Base-by-base conservation (phyloP, 2,329 filamentous ascomycete species). In the Chaetomiaceae sp. region DNA sequence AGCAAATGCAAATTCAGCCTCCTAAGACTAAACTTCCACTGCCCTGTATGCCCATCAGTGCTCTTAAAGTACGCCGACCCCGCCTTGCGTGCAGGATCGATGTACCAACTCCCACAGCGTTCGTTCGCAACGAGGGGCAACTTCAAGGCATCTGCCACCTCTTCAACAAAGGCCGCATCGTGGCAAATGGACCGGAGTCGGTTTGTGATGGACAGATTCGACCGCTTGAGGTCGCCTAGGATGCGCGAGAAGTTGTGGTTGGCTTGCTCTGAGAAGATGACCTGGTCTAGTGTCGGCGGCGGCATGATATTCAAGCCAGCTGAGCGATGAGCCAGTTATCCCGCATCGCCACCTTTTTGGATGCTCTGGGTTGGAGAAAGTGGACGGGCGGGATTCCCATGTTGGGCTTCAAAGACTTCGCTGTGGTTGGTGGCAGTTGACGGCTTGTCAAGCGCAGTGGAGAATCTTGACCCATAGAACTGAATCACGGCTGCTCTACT, bases 91-190 rank as follows among this genome's bases (percentile, higher is more conserved):
- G 69, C 69, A 0, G 85, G 85, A 30, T 75, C 71, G 23, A 97
- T 87, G 68, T 97, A 97, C 94, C 94, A 99, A 70, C 89, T 92
- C 0, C 94, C 94, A 68, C 94, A 97, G 55, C 94, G 81, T 74
- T 97, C 91, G 66, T 99, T 99, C 27, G 92, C 90, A 13, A 97
- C 76, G 1, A 97, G 74, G 0, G 90, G 90, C 1, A 92, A 74
- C 20, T 53, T 61, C 53, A 76, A 82, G 0, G 77, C 74, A 1
- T 69, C 66, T 1, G 81, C 78, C 0, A 90, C 84, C 7, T 73
- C 66, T 21, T 73, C 68, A 20, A 94, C 88, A 67, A 96, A 97
- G 1, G 68, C 68, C 8, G 90, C 85, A 69, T 97, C 94, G 25
- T 78, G 72, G 55, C 77, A 74, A 67, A 97, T 92, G 25, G 90